Percentiles rank a stretch among this genome's conserved stretches.
phyloP scores from a whole-genome alignment of 345 rosid genomes.

The Eucalyptus dawsonii region DNA sequence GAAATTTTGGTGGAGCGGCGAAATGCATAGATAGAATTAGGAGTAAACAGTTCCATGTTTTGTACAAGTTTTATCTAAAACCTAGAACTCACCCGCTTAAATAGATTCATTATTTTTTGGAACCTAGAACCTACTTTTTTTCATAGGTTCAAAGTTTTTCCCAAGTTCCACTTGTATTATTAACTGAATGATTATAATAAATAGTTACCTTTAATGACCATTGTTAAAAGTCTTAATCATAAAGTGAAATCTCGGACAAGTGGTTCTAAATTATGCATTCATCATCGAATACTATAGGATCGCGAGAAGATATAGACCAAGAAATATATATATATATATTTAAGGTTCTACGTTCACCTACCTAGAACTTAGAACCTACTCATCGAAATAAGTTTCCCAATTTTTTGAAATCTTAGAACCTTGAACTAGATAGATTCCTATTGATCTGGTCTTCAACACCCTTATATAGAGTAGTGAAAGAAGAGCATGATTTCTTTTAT shows the following conservation, averaged over 20 bases:
- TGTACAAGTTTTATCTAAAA: fast-evolving
- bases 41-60: fast-evolving
- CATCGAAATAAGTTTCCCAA: fast-evolving
- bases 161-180: fast-evolving
- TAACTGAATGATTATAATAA: fast-evolving
- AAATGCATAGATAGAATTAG: fast-evolving
- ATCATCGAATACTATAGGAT: fast-evolving
- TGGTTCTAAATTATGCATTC: fast-evolving
- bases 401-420: fast-evolving
- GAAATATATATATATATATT: too few species aligned
- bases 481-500: background rate
- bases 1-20: fast-evolving
- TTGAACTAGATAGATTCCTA: fast-evolving
- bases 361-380: fast-evolving
- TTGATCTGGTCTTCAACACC: too few species aligned
- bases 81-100: fast-evolving
- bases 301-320: fast-evolving
- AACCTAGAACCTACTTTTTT: fast-evolving
- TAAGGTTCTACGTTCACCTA: fast-evolving
- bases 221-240: too few species aligned
- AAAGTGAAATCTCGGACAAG: fast-evolving
- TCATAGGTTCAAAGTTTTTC: fast-evolving
- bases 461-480: background rate
- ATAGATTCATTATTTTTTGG: fast-evolving
- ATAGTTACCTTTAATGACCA: fast-evolving